phyloP scores from a whole-genome alignment of 257 asterid species.

The Ehretia macrophylla region DNA sequence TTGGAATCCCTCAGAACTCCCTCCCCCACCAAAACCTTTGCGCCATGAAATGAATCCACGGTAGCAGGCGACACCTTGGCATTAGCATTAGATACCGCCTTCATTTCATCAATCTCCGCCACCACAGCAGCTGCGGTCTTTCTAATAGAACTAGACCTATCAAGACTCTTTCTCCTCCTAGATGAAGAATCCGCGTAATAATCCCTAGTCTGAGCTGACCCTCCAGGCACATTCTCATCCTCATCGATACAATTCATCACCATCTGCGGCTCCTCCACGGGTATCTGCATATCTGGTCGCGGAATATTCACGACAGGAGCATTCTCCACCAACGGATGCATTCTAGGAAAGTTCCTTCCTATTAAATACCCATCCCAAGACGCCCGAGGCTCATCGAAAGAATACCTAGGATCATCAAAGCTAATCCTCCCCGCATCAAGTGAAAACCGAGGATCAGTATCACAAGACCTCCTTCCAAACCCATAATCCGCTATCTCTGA shows the following conservation, averaged over 20 bases:
- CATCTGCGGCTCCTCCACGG: constrained; percentile 47
- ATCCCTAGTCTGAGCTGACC: constrained; percentile 69
- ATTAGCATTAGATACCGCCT: constrained; percentile 34
- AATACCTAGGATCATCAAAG: constrained; percentile 73
- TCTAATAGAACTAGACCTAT: constrained; percentile 77
- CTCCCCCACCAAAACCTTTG: constrained; percentile 44
- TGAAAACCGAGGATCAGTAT: constrained; percentile 75
- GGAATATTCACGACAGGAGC: constrained; percentile 43
- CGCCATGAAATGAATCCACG: constrained; percentile 43
- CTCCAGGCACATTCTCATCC: constrained; percentile 60
- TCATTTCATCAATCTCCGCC: constrained; percentile 74
- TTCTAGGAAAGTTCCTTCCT: constrained; percentile 60
- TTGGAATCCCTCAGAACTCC: constrained; percentile 43
- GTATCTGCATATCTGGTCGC: constrained; percentile 59
- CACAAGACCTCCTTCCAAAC: constrained; percentile 80
- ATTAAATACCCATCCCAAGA: constrained; percentile 79
- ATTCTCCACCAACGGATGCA: constrained; percentile 70
- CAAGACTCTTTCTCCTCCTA: constrained; percentile 82
- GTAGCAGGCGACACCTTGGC: constrained; percentile 52
- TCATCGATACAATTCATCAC: constrained; percentile 17
- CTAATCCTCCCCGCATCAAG: constrained; percentile 80
- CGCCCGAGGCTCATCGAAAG: constrained; percentile 86
- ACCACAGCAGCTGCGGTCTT: constrained; percentile 80
- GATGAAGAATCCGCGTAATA: constrained; percentile 77
- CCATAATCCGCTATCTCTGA: constrained; percentile 92